A percentile compares a stretch with the other conserved stretches of the same genome.
Evolutionary conservation across 352 stramenopile species (phyloP).

Genomic region (Globisporangium paddicum): DNA sequence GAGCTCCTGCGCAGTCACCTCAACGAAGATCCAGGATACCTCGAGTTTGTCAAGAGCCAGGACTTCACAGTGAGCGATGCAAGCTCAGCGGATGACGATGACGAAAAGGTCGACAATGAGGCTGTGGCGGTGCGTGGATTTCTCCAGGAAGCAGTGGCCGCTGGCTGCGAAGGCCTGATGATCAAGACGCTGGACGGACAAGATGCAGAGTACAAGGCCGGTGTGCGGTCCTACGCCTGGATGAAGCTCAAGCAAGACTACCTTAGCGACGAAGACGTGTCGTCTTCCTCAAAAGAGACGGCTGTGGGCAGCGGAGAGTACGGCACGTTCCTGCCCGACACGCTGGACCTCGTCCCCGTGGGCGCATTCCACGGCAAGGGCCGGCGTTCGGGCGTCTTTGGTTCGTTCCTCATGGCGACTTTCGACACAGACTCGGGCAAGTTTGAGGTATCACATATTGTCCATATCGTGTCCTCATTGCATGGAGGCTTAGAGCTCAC

Average conservation of each 20-base stretch:
- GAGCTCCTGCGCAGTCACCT: conserved; percentile 30
- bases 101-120: conserved; percentile 3
- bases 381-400: conserved; percentile 94
- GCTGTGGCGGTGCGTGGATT: conserved; percentile 9
- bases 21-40: conserved; percentile 25
- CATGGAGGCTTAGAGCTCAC: background rate
- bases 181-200: conserved; percentile 55
- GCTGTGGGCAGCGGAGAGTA: conserved; percentile 14
- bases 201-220: conserved; percentile 57
- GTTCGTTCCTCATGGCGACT: conserved; percentile 97
- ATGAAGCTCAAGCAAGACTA: conserved; percentile 88
- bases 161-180: conserved; percentile 80
- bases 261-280: conserved; percentile 17
- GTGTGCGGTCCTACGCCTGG: conserved; percentile 70
- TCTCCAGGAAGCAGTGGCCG: conserved; percentile 43
- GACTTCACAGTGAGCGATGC: conserved; percentile 31
- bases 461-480: background rate
- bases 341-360: conserved; percentile 98
- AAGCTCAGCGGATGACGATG: background rate
- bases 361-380: conserved; percentile 96
- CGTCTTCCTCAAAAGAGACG: background rate
- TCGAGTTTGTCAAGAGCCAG: conserved; percentile 62
- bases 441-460: conserved; percentile 80
- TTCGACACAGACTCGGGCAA: conserved; percentile 93
- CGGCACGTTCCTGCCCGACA: conserved; percentile 69